These are phyloP conservation scores for Rhytidhysteron rufulum DNA, from an alignment of 2,329 filamentous ascomycete species.

Conservation along the genomic window DNA sequence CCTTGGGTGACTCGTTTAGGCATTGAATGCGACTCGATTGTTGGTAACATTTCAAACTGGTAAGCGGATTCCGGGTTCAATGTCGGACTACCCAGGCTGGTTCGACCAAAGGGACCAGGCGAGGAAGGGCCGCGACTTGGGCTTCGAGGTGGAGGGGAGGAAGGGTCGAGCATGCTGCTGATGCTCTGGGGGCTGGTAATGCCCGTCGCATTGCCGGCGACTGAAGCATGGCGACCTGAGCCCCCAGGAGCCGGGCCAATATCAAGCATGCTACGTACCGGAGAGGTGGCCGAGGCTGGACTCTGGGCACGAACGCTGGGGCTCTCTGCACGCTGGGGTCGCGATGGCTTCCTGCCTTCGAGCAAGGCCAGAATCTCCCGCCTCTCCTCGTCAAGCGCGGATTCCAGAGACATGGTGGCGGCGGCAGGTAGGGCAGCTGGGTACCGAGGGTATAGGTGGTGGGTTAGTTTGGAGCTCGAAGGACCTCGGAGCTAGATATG, in stretches of 20 bases:
- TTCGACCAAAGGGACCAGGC: conserved; percentile 18
- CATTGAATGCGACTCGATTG: conserved; percentile 39
- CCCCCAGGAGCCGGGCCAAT: conserved; percentile 15
- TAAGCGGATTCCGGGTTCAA: conserved; percentile 39
- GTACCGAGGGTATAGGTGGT: background rate
- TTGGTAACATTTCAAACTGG: conserved; percentile 45
- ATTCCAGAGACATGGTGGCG: conserved; percentile 66
- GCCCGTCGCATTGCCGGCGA: conserved; percentile 30
- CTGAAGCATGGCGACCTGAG: conserved; percentile 26
- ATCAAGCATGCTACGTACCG: conserved; percentile 61
- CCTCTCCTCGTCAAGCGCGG: conserved; percentile 72
- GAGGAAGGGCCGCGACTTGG: conserved; percentile 31
- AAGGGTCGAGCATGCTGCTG: conserved; percentile 36
- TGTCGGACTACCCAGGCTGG: conserved; percentile 12
- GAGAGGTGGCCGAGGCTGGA: conserved; percentile 52
- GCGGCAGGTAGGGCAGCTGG: background rate
- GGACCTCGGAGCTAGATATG: background rate
- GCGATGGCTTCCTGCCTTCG: conserved; percentile 45
- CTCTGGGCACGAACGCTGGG: conserved; percentile 49
- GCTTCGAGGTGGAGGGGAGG: conserved; percentile 29
- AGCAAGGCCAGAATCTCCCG: conserved; percentile 68
- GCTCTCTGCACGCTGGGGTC: conserved; percentile 23
- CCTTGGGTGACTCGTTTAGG: conserved; percentile 42
- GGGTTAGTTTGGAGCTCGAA: background rate
- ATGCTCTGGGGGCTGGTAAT: conserved; percentile 14